Percentiles rank a stretch among this genome's conserved stretches.
phyloP scores from a whole-genome alignment of 208 protist genomes.

The Herpetomonas samuelpessoai region DNA sequence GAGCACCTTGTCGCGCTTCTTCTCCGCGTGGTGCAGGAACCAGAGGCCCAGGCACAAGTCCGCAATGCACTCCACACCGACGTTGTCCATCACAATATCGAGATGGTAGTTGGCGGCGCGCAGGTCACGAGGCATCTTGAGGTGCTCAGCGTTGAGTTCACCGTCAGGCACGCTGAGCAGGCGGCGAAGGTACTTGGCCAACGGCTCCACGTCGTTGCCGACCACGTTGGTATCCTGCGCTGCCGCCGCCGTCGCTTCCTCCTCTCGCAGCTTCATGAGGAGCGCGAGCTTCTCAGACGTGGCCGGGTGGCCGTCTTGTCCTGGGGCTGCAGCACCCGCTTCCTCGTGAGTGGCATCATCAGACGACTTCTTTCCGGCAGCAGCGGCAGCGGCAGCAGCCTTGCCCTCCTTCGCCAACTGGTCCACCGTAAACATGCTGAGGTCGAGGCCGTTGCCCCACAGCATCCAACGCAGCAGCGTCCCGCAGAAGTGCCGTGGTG shows the following conservation, averaged over 20 bases:
- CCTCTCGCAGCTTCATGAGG: constrained; percentile 25
- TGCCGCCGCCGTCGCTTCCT: constrained; percentile 25
- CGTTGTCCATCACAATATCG: constrained; percentile 89
- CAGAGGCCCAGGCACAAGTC: constrained; percentile 79
- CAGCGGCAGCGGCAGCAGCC: neutral
- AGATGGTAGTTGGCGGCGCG: constrained; percentile 22
- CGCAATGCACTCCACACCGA: constrained; percentile 77
- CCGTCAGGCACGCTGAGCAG: constrained; percentile 22
- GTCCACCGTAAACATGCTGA: constrained; percentile 87
- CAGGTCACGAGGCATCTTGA: neutral
- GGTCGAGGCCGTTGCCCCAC: constrained; percentile 85
- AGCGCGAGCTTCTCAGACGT: neutral
- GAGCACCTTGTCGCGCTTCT: neutral
- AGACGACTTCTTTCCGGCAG: neutral
- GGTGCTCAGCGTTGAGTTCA: constrained; percentile 8
- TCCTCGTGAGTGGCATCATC: constrained; percentile 4
- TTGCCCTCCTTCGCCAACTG: constrained; percentile 39
- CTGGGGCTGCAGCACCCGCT: constrained; percentile 1
- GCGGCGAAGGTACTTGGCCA: constrained; percentile 36
- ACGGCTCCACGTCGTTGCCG: constrained; percentile 50
- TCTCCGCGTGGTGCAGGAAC: constrained; percentile 46
- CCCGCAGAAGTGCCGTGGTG: constrained; percentile 35
- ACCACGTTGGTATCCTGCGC: constrained; percentile 53
- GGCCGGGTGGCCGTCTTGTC: neutral
- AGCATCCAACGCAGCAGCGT: constrained; percentile 80